Conservation (phyloP, 345 rosid species). For the Eucalyptus marginata region DNA sequence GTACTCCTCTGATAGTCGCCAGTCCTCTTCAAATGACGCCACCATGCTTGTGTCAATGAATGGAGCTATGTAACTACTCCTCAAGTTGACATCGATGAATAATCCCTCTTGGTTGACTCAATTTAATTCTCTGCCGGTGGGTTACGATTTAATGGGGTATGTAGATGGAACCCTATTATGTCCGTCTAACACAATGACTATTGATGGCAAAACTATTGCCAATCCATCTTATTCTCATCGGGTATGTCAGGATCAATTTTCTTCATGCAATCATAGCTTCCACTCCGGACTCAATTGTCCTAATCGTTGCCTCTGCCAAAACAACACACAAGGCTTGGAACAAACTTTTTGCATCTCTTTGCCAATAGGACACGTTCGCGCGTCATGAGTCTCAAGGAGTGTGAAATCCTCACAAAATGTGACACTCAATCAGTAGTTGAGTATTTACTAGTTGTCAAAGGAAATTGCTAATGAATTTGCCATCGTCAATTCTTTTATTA, state of each 20-base stretch:
- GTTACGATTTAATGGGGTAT: neutral
- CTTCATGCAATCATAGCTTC: neutral
- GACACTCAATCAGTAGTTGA: rapidly evolving
- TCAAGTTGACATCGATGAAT: neutral
- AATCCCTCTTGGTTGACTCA: neutral
- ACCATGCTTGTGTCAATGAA: neutral
- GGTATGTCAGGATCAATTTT: neutral
- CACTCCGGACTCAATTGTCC: rapidly evolving
- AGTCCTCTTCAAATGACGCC: neutral
- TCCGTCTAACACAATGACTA: neutral
- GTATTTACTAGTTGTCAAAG: no score
- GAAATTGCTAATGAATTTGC: no score
- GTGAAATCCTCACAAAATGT: no score
- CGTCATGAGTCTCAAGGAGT: no score
- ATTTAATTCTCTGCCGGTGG: neutral
- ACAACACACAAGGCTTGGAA: no score
- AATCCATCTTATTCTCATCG: neutral
- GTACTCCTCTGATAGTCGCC: neutral
- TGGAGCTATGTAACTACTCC: neutral
- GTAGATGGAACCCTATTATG: neutral
- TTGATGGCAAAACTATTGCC: neutral
- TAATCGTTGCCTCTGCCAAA: neutral
- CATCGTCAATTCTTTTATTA: no score
- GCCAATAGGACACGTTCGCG: rapidly evolving
- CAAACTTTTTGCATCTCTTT: no score